These are phyloP conservation scores for Adansonia gregorii DNA, from an alignment of 441 rosid genomes.

Conservation along the genomic window DNA sequence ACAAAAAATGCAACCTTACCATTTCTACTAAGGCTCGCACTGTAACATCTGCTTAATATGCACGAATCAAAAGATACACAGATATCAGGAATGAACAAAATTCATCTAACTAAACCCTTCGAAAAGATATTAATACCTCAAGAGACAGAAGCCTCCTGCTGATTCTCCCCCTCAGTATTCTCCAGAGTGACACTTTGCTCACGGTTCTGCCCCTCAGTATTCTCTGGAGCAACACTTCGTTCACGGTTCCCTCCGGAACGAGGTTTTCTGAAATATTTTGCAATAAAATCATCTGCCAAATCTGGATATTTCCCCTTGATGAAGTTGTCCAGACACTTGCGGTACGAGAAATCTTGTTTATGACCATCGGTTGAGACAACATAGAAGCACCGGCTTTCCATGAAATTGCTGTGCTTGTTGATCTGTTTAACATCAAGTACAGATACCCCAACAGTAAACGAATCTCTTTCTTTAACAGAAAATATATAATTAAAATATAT, in stretches of 20 bases:
- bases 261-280: constrained; percentile 57
- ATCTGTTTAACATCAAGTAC: constrained; percentile 48
- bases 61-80: background rate
- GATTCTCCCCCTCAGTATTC: constrained; percentile 18
- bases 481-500: background rate
- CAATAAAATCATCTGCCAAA: constrained; percentile 60
- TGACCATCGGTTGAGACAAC: constrained; percentile 71
- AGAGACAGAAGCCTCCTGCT: background rate
- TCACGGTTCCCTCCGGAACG: constrained; percentile 24
- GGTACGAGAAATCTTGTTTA: constrained; percentile 77
- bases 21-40: too few species aligned
- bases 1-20: too few species aligned
- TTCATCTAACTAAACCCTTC: background rate
- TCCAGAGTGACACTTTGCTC: constrained; percentile 18
- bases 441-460: constrained; percentile 1
- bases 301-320: constrained; percentile 64
- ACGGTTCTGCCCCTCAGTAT: constrained; percentile 8
- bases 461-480: background rate
- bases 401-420: constrained; percentile 61
- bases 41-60: constrained; percentile 9
- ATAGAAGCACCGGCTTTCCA: constrained; percentile 77
- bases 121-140: background rate
- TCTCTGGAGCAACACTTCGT: constrained; percentile 6
- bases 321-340: constrained; percentile 66
- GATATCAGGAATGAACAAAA: background rate